Conservation (phyloP, 2,329 filamentous ascomycete genomes). For the Colletotrichum sp. region DNA sequence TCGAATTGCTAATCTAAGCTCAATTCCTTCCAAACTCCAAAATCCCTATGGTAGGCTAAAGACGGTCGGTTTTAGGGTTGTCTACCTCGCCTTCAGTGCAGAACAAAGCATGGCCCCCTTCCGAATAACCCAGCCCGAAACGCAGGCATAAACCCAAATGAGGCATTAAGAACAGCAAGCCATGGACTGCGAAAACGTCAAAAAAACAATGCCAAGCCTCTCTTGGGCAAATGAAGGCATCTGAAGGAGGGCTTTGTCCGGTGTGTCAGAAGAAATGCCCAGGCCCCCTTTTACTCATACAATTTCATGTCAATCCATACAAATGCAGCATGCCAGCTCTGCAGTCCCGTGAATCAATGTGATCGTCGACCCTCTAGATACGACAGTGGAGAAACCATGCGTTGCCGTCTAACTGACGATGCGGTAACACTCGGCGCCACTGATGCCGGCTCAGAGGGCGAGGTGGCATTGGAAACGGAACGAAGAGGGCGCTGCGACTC, state of each 20-base stretch:
- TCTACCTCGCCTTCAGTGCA: not conserved
- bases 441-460: not conserved
- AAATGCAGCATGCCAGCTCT: not conserved
- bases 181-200: not conserved
- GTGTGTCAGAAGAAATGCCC: not conserved
- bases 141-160: not conserved
- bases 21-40: conserved; percentile 2
- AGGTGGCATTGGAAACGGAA: not conserved
- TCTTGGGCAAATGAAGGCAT: not conserved
- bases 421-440: conserved; percentile 7
- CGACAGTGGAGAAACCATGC: not conserved
- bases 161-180: not conserved
- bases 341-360: not conserved
- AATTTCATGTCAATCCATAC: conserved; percentile 15
- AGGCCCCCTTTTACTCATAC: conserved; percentile 11
- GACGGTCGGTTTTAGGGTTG: not conserved
- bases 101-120: not conserved
- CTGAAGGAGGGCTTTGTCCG: not conserved
- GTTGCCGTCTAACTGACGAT: conserved; percentile 1
- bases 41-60: conserved; percentile 2
- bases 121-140: not conserved
- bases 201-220: not conserved
- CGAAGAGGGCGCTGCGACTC: conserved; percentile 22
- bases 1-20: not conserved
- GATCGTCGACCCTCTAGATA: not conserved